Evolutionary conservation across 345 rosid genomes (phyloP).

Genomic region (Carallia brachiata): DNA sequence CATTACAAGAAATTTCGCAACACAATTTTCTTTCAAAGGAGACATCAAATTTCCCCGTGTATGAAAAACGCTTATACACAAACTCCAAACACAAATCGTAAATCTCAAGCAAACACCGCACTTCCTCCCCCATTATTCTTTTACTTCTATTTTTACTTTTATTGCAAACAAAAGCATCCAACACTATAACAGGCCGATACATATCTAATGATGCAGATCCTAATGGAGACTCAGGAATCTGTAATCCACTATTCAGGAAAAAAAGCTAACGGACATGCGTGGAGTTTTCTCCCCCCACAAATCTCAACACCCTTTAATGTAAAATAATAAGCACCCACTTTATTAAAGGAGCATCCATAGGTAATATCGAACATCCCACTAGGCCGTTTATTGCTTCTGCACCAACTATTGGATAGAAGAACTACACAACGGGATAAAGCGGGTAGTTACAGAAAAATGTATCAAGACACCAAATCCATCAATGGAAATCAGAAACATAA

Average conservation of each 20-base stretch:
- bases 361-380: constrained; percentile 10
- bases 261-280: background rate
- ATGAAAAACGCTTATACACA: background rate
- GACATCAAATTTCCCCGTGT: no score
- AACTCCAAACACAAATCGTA: background rate
- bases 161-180: constrained; percentile 10
- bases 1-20: no score
- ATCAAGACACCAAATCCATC: background rate
- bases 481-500: background rate
- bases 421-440: background rate
- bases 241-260: background rate
- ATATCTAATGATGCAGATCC: constrained; percentile 1
- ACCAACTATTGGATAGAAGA: constrained; percentile 14
- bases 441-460: background rate
- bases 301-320: background rate
- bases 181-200: background rate
- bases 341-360: constrained; percentile 1
- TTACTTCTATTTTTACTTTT: background rate
- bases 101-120: background rate
- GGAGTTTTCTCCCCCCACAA: constrained; percentile 13
- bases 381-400: constrained; percentile 16
- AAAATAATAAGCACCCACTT: constrained; percentile 7
- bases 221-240: background rate
- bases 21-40: no score
- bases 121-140: background rate